Conservation (phyloP, 164 flowering plant species). For the Stephania japonica region DNA sequence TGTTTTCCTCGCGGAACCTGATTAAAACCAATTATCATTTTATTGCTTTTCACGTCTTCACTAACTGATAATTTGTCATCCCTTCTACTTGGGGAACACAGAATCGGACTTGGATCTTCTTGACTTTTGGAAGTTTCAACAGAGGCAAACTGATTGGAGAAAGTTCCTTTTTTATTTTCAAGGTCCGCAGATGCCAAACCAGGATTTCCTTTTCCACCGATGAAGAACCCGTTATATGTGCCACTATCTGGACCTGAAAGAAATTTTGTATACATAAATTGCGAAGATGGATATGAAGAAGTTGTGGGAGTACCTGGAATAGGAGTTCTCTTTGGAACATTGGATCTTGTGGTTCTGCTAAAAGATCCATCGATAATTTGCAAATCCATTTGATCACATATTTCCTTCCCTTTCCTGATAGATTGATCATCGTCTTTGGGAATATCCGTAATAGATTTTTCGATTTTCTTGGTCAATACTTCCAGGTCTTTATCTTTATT, state of each 20-base stretch:
- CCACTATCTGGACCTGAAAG: constrained; percentile 21
- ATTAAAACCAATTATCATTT: constrained; percentile 9
- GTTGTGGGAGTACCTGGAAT: constrained; percentile 23
- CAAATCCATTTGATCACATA: constrained; percentile 1
- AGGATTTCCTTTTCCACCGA: constrained; percentile 10
- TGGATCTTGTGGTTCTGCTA: constrained; percentile 7
- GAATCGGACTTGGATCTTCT: constrained; percentile 3
- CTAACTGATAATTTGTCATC: constrained; percentile 13
- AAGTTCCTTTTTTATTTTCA: constrained; percentile 7
- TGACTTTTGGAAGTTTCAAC: constrained; percentile 17
- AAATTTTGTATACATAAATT: constrained; percentile 3
- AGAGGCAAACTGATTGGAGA: constrained; percentile 16
- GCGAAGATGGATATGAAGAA: not conserved
- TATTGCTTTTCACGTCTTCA: constrained; percentile 16
- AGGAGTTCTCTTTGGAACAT: constrained; percentile 3
- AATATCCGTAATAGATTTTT: constrained; percentile 9
- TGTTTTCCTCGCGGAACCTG: constrained; percentile 18
- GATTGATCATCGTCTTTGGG: constrained; percentile 11
- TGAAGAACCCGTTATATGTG: constrained; percentile 9
- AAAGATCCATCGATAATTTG: constrained; percentile 6
- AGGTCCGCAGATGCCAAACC: constrained; percentile 17
- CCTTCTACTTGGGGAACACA: constrained; percentile 5
- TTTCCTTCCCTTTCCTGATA: constrained; percentile 6
- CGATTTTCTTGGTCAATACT: constrained; percentile 9
- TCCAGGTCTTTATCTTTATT: constrained; percentile 16